Evolutionary conservation across 75 land plant species (phyloP), one percentile per base, ranked within the genome.

Genomic region (Pseudotsuga menziesii): DNA sequence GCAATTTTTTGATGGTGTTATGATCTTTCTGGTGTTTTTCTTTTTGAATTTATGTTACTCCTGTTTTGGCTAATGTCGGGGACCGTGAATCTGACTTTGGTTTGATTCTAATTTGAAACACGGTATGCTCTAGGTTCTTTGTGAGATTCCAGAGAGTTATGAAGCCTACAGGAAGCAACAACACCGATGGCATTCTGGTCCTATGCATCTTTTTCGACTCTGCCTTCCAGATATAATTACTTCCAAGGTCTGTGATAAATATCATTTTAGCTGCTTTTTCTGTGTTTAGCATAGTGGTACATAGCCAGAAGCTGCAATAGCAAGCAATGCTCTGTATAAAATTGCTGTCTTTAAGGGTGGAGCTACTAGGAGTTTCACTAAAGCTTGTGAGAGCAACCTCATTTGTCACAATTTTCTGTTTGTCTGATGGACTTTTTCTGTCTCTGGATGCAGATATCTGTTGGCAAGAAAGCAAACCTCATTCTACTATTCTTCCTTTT

Each of bases 181-280:
- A 62, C 95, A 94, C 73, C 83, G 97, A 9, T 94, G 95, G 95
- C 95, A 94, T 85, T 94, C 97, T 15, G 98, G 98, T 56, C 98
- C 95, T 32, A 92, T 94, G 98, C 93, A 92, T 56, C 88, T 92
- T 39, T 89, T 92, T 74, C 89, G 95, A n/a, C 55, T 94, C 25
- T 89, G 91, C 78, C 80, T 92, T 74, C 87, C 89, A 26, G 88
- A 88, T 52, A 84, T 94, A 12, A 81, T 94, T 26, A 76, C 78
- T 61, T 80, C 98, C 54, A 90, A 92, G 95, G 95, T 92, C 57
- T 58, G 25, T 69, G 48, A 69, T 39, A 17, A 25, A 78, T 83
- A 11, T 36, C 29, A 7, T 76, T 76, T 22, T 22, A 41, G 25
- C 61, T 57, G 2, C 17, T 26, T 25, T 13, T 55, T 48, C 23